Conservation (phyloP, 257 asterid genomes). For the Forsythia viridissima region DNA sequence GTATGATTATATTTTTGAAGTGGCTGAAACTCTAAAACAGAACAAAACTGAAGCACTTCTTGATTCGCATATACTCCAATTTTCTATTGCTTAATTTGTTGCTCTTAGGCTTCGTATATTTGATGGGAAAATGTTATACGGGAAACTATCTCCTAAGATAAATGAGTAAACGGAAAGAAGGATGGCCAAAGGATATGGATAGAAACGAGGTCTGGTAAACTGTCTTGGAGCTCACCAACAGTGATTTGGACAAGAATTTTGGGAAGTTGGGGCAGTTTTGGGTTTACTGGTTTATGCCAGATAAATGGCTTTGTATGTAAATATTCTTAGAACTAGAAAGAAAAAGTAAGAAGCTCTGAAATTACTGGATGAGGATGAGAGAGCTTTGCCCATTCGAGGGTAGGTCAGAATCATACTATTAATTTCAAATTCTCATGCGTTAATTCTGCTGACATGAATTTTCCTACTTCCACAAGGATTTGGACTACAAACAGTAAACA, state of each 20-base stretch:
- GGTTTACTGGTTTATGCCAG: not conserved
- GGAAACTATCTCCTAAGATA: not conserved
- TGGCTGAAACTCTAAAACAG: not conserved
- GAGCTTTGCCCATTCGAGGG: not conserved
- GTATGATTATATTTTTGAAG: not conserved
- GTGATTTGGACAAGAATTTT: not conserved
- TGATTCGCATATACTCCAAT: not conserved
- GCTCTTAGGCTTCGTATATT: constrained; percentile 3
- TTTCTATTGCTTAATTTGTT: not conserved
- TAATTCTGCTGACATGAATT: not conserved
- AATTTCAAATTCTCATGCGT: not conserved
- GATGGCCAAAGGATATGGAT: not conserved
- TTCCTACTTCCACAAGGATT: not conserved
- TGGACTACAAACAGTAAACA: not conserved
- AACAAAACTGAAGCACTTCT: not conserved
- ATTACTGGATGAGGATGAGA: not conserved
- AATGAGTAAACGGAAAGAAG: not conserved
- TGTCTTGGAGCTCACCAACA: not conserved
- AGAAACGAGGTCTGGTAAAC: not conserved
- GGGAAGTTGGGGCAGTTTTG: not conserved
- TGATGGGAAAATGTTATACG: constrained; percentile 7
- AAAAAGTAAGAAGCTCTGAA: not conserved
- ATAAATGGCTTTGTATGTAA: not conserved
- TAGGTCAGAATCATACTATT: constrained; percentile 1
- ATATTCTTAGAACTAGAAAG: not conserved